Evolutionary conservation across 345 rosid species (phyloP).

Genomic region (Limnanthes douglasii): DNA sequence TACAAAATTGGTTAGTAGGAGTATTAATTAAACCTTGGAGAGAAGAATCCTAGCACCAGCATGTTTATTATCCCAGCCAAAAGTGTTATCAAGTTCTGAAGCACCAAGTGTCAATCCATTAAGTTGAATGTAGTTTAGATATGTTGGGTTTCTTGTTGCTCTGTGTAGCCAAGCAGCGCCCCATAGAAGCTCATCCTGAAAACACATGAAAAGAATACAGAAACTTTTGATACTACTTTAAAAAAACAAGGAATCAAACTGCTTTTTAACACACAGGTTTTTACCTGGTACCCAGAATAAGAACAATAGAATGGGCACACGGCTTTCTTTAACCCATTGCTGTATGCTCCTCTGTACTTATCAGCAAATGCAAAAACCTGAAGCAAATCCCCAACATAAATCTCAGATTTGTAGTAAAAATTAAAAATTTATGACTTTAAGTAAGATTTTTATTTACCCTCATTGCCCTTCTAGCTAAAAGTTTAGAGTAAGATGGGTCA

Average conservation of each 20-base stretch:
- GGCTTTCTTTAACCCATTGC: slow-evolving; percentile 22
- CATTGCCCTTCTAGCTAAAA: slow-evolving; percentile 43
- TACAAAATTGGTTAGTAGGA: not conserved
- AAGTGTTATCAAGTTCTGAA: slow-evolving; percentile 63
- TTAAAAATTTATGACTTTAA: not conserved
- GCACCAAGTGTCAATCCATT: slow-evolving; percentile 88
- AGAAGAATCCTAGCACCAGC: slow-evolving; percentile 88
- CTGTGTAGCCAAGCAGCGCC: slow-evolving; percentile 94
- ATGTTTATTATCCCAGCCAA: slow-evolving; percentile 98
- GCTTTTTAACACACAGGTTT: too few relatives aligned
- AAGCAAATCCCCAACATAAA: not conserved
- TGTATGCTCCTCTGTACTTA: slow-evolving; percentile 40
- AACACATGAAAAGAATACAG: not conserved
- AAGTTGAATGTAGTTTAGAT: slow-evolving; percentile 51
- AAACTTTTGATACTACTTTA: too few relatives aligned
- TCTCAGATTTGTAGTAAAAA: not conserved
- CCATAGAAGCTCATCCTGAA: slow-evolving; percentile 86
- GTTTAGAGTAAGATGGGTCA: slow-evolving; percentile 68
- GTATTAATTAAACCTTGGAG: slow-evolving; percentile 38
- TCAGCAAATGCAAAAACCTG: slow-evolving; percentile 51
- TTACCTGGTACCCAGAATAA: slow-evolving; percentile 46
- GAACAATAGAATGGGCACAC: slow-evolving; percentile 49
- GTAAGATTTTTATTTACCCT: slow-evolving; percentile 26
- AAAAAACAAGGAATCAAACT: too few relatives aligned
- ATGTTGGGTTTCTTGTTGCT: slow-evolving; percentile 59